Percentiles rank a stretch among this genome's conserved stretches.
phyloP scores from a whole-genome alignment of 768 basidiomycete species.

The Kwoniella dendrophila region DNA sequence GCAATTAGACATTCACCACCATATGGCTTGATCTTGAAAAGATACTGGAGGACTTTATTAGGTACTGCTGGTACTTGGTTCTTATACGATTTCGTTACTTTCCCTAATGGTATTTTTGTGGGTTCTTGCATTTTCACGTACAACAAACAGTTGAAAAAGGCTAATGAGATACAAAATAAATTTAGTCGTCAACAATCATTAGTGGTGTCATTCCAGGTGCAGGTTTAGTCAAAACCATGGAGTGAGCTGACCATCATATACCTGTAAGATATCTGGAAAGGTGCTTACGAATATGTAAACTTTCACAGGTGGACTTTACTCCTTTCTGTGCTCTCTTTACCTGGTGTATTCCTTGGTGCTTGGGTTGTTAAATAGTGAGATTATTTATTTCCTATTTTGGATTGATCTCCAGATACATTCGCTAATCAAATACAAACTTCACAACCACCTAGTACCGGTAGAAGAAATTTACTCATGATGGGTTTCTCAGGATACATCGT shows the following conservation, averaged over 20 bases:
- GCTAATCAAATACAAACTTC: neutral
- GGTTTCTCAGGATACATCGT: slow-evolving; percentile 69
- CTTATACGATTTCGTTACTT: slow-evolving; percentile 70
- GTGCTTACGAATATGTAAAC: neutral
- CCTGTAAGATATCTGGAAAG: neutral
- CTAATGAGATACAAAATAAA: too few species aligned
- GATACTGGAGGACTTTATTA: slow-evolving; percentile 70
- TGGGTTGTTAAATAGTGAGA: slow-evolving; percentile 61
- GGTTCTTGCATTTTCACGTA: slow-evolving; percentile 10
- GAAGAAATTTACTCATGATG: slow-evolving; percentile 51
- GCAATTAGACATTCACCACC: slow-evolving; percentile 63
- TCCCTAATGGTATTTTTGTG: slow-evolving; percentile 62
- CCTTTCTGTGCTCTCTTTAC: slow-evolving; percentile 56
- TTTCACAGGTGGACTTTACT: slow-evolving; percentile 30
- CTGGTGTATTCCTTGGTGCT: slow-evolving; percentile 59
- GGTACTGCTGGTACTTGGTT: slow-evolving; percentile 74
- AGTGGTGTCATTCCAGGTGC: slow-evolving; percentile 65
- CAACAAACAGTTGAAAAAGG: too few species aligned
- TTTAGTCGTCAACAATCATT: slow-evolving; percentile 62
- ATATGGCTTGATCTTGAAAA: slow-evolving; percentile 64
- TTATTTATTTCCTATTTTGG: neutral
- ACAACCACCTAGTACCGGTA: slow-evolving; percentile 24
- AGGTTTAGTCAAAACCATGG: slow-evolving; percentile 61
- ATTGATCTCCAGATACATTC: too few species aligned
- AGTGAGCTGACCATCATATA: slow-evolving; percentile 18